Evolutionary conservation across 805 yeast species (phyloP).

Genomic region (Grigorovia humatica): DNA sequence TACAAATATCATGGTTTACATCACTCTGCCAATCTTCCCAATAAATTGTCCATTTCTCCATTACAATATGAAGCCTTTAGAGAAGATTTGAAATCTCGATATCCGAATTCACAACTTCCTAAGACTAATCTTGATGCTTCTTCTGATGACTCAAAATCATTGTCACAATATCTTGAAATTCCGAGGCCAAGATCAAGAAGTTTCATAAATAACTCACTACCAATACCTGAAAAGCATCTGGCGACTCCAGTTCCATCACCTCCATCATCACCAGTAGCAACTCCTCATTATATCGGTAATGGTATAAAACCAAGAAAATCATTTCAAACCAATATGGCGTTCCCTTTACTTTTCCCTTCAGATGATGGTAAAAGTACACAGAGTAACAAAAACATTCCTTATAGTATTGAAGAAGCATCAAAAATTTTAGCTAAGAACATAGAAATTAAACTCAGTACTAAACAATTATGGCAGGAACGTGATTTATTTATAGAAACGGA

Average conservation of each 20-base stretch:
- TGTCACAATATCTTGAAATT: constrained; percentile 49
- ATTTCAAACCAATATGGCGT: constrained; percentile 55
- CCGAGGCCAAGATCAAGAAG: constrained; percentile 39
- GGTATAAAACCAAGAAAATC: constrained; percentile 37
- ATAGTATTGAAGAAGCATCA: constrained; percentile 71
- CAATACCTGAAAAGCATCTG: constrained; percentile 31
- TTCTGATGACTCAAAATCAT: constrained; percentile 40
- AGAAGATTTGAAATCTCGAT: constrained; percentile 63
- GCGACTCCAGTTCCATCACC: constrained; percentile 91
- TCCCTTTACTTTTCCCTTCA: constrained; percentile 57
- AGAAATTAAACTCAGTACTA: constrained; percentile 53
- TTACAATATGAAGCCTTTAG: constrained; percentile 75
- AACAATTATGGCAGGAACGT: constrained; percentile 64
- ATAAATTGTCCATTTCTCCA: constrained; percentile 52
- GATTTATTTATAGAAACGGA: constrained; percentile 65
- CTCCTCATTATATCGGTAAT: constrained; percentile 12
- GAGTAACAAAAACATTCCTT: constrained; percentile 38
- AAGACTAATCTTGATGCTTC: constrained; percentile 37
- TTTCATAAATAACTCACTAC: constrained; percentile 21
- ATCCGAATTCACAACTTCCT: constrained; percentile 58
- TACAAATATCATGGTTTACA: constrained; percentile 31
- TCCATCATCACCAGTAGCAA: constrained; percentile 38
- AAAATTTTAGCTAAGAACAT: constrained; percentile 52
- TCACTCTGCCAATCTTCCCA: constrained; percentile 16
- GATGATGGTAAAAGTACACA: constrained; percentile 27